Percentiles rank a stretch among this genome's conserved stretches.
Conservation (phyloP, 768 basidiomycete species). For the Boletus pseudopeckii region DNA sequence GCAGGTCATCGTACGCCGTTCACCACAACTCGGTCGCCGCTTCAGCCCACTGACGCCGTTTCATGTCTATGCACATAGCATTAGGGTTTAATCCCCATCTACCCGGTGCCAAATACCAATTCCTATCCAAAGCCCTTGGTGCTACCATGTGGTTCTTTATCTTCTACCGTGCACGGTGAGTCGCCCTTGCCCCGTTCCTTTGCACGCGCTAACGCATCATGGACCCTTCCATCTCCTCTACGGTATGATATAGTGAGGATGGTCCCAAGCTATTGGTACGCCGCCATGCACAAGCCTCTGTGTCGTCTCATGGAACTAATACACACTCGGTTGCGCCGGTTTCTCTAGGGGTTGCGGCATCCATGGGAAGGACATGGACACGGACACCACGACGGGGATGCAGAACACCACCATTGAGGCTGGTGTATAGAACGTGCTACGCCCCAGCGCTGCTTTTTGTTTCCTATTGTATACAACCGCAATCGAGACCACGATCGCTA, state of each 20-base stretch:
- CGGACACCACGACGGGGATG: conserved; percentile 36
- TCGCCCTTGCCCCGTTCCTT: conserved; percentile 7
- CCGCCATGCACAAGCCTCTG: neutral
- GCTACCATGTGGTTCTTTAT: conserved; percentile 99
- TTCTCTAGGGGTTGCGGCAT: conserved; percentile 51
- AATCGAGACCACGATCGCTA: neutral
- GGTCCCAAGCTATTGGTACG: conserved; percentile 68
- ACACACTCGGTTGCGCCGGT: neutral
- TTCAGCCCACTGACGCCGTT: conserved; percentile 1
- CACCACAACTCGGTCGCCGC: neutral
- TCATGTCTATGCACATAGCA: conserved; percentile 32
- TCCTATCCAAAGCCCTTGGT: conserved; percentile 81
- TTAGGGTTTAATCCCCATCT: conserved; percentile 89
- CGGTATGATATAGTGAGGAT: conserved; percentile 53
- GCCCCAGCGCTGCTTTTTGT: neutral
- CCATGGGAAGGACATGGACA: conserved; percentile 65
- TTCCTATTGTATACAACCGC: conserved; percentile 11
- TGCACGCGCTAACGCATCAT: neutral
- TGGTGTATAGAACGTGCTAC: conserved; percentile 11
- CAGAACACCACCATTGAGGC: conserved; percentile 40
- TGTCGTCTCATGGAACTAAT: neutral
- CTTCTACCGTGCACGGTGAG: conserved; percentile 91
- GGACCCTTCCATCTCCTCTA: neutral
- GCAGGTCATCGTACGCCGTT: conserved; percentile 27
- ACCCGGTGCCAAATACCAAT: conserved; percentile 69